Evolutionary conservation across 2,329 filamentous ascomycete species (phyloP).

Genomic region (Ophiocordyceps polyrhachis-furcata): DNA sequence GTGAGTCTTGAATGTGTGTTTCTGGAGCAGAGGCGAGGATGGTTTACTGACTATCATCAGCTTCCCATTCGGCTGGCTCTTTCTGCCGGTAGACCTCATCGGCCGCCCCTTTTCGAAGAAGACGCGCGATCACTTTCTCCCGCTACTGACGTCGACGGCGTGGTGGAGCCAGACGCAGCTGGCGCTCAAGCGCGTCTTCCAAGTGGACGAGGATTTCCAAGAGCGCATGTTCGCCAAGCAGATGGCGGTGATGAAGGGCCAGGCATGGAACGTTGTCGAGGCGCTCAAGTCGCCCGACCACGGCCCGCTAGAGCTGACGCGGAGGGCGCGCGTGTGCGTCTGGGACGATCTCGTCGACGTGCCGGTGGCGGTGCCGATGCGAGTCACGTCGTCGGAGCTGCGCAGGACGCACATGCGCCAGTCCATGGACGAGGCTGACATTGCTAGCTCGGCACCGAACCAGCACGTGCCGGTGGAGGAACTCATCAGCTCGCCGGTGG

Average conservation of each 20-base stretch:
- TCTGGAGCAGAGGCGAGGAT: not conserved
- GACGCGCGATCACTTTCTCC: slow-evolving; percentile 88
- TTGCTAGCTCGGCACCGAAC: slow-evolving; percentile 26
- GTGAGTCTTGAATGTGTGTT: slow-evolving; percentile 16
- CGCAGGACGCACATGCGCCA: slow-evolving; percentile 35
- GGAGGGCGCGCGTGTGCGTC: slow-evolving; percentile 78
- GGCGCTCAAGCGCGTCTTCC: slow-evolving; percentile 71
- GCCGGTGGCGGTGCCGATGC: slow-evolving; percentile 81
- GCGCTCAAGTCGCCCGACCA: slow-evolving; percentile 86
- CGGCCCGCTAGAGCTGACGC: slow-evolving; percentile 80
- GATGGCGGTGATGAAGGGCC: slow-evolving; percentile 97
- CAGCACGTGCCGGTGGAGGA: slow-evolving; percentile 31
- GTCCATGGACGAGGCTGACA: slow-evolving; percentile 72
- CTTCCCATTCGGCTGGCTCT: slow-evolving; percentile 97
- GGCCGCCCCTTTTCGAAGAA: slow-evolving; percentile 90
- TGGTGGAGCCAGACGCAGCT: slow-evolving; percentile 96
- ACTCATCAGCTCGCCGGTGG: slow-evolving; percentile 48
- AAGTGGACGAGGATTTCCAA: slow-evolving; percentile 86
- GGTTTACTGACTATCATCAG: slow-evolving; percentile 18
- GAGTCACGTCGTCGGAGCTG: slow-evolving; percentile 68
- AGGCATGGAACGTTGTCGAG: slow-evolving; percentile 98
- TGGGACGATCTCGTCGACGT: slow-evolving; percentile 98
- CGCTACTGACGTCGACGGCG: slow-evolving; percentile 76
- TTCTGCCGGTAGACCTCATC: slow-evolving; percentile 88
- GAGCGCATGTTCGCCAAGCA: slow-evolving; percentile 98